Conservation (phyloP, 768 basidiomycete species). For the Lactifluus pinguis region DNA sequence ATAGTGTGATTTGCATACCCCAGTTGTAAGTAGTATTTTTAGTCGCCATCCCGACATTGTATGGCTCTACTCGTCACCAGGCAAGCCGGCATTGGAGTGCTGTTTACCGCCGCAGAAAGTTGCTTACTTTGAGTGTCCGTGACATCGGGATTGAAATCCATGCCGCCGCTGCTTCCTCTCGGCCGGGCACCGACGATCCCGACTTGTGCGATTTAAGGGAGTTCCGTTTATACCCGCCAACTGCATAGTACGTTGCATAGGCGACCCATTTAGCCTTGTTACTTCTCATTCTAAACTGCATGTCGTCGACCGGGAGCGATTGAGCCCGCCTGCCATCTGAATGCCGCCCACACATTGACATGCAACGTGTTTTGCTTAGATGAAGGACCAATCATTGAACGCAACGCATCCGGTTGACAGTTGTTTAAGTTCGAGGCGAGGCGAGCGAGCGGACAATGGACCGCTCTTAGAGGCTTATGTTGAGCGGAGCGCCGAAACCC, state of each 20-base stretch:
- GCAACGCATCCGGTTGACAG: not conserved
- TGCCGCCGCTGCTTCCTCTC: slow-evolving; percentile 3
- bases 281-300: not conserved
- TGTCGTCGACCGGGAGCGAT: not conserved
- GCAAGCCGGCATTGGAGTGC: not conserved
- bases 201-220: slow-evolving; percentile 8
- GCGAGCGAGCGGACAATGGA: not conserved
- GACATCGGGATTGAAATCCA: not conserved
- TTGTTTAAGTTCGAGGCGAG: not conserved
- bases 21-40: slow-evolving; percentile 20
- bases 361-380: not conserved
- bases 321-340: not conserved
- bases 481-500: slow-evolving; percentile 12
- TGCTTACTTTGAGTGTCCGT: not conserved
- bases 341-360: not conserved
- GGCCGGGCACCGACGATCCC: slow-evolving; percentile 10
- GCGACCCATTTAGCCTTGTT: slow-evolving; percentile 9
- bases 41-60: slow-evolving; percentile 1
- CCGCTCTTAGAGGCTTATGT: slow-evolving; percentile 1
- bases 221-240: slow-evolving; percentile 5
- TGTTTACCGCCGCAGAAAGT: not conserved
- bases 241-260: slow-evolving; percentile 10
- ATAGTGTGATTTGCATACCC: slow-evolving; percentile 20
- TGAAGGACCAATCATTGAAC: not conserved
- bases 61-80: not conserved